Base-by-base conservation (phyloP, 2,329 filamentous ascomycete species). In the Rutstroemia sp. region DNA sequence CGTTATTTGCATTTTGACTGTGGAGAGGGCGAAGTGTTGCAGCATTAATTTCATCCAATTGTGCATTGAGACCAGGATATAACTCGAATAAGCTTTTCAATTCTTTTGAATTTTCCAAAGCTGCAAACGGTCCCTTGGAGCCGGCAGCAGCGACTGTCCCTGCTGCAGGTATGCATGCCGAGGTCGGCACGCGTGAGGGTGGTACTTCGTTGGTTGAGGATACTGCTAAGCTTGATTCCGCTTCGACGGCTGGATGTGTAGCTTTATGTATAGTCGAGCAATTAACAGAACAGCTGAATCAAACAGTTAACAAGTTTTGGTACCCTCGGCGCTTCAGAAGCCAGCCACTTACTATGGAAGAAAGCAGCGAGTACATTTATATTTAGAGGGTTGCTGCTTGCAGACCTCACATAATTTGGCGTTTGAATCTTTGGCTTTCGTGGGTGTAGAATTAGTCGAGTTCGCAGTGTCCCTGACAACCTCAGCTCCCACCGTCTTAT, bases 311-410 rank as follows among this genome's bases (percentile, higher is more conserved):
- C n/a, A 49, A 21, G 8, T 10, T 7, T 34, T 45, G 23, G 6
- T 23, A 3, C 19, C 16, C 7, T 6, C 7, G 12, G 14, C 2
- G 14, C 7, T 12, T n/a, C 4, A 25, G 16, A 21, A 34, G 30
- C 14, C 18, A 44, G 5, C 34, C 60, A 71, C 81, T 66, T 72
- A 86, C 83, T 83, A 85, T 59, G 78, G 77, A 21, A 79, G 63
- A 49, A 74, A 70, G 66, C 83, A 86, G 27, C 75, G 75, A n/a
- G 79, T 74, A 60, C 83, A 86, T 64, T 83, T 86, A 70, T 86
- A 86, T 67, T 82, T 85, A 30, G 74, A 74, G 19, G 76, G 71
- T 4, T 74, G 74, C 37, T 69, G 65, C 27, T 77, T 67, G 67
- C 83, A 86, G 34, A 83, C 72, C 5, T 76, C 75, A 62, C 83